Percentiles rank a stretch among this genome's conserved stretches.
Conservation (phyloP, 2,329 filamentous ascomycete species). For the Aspergillus piperis region DNA sequence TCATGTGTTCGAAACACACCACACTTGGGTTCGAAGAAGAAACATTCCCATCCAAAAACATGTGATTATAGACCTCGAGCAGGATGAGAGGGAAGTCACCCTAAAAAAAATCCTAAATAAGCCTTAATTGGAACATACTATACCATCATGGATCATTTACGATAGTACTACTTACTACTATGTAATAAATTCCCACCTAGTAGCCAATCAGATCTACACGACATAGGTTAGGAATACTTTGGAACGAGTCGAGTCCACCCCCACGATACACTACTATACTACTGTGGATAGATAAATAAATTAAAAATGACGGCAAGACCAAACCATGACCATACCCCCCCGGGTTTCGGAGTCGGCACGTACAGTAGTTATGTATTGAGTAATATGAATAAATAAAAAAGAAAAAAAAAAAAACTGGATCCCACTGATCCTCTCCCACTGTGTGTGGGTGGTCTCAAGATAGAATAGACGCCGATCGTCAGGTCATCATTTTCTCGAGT, state of each 20-base stretch:
- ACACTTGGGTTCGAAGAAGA: not conserved
- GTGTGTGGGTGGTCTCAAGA: too few relatives aligned
- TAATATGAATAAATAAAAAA: too few relatives aligned
- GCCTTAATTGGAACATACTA: not conserved
- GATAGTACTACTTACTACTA: not conserved
- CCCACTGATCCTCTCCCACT: too few relatives aligned
- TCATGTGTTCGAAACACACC: not conserved
- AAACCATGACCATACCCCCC: too few relatives aligned
- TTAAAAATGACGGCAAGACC: too few relatives aligned
- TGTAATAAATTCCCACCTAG: not conserved
- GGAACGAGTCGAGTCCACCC: not conserved
- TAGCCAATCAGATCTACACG: not conserved
- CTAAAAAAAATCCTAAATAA: not conserved
- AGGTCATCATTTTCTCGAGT: too few relatives aligned
- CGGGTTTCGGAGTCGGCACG: too few relatives aligned
- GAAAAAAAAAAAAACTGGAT: too few relatives aligned
- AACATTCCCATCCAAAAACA: not conserved
- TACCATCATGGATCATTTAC: not conserved
- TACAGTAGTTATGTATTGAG: too few relatives aligned
- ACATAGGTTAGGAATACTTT: not conserved
- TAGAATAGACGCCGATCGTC: not conserved
- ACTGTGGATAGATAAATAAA: too few relatives aligned
- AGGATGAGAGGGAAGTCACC: slow-evolving; percentile 7
- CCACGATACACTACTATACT: too few relatives aligned
- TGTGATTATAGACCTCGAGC: slow-evolving; percentile 13